These are phyloP conservation scores for Dactylellina leptospora DNA, from an alignment of 2,329 filamentous ascomycete species.

Conservation along the genomic window DNA sequence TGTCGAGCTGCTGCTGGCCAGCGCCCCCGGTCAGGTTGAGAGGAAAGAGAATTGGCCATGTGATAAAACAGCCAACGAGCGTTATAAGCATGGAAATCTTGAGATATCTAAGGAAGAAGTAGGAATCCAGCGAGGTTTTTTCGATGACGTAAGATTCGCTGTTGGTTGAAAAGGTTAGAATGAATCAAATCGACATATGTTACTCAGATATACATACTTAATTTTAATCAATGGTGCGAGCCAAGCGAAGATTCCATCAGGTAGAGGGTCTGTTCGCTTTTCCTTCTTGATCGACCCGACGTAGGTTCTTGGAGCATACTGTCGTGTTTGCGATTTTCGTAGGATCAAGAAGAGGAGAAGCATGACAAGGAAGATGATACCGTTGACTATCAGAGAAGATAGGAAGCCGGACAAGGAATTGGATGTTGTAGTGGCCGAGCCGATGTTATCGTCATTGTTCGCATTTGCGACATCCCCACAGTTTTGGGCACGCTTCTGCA, in stretches of 20 bases:
- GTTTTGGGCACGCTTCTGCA: constrained; percentile 35
- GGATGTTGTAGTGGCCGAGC: constrained; percentile 56
- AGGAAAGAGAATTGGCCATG: constrained; percentile 88
- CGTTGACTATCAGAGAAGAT: constrained; percentile 64
- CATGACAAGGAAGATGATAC: constrained; percentile 63
- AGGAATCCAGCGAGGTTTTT: constrained; percentile 90
- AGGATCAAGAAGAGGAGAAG: constrained; percentile 65
- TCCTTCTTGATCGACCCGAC: constrained; percentile 64
- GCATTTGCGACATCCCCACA: constrained; percentile 31
- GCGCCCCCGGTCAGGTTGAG: constrained; percentile 84
- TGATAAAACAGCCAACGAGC: constrained; percentile 82
- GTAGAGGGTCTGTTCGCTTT: constrained; percentile 41
- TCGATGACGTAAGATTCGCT: constrained; percentile 81
- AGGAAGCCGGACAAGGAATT: constrained; percentile 63
- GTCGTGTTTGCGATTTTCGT: constrained; percentile 63
- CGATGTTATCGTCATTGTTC: constrained; percentile 58
- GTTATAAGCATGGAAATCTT: constrained; percentile 80
- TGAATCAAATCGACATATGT: constrained; percentile 55
- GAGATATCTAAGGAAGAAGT: constrained; percentile 87
- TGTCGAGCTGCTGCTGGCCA: constrained; percentile 72
- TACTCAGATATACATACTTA: constrained; percentile 56
- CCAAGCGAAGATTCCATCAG: constrained; percentile 40
- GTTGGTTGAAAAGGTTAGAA: constrained; percentile 63
- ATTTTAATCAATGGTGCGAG: constrained; percentile 31
- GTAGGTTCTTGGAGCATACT: constrained; percentile 68